Evolutionary conservation across 495 filamentous ascomycete species (phyloP).

Genomic region (Penicillium argentinense): DNA sequence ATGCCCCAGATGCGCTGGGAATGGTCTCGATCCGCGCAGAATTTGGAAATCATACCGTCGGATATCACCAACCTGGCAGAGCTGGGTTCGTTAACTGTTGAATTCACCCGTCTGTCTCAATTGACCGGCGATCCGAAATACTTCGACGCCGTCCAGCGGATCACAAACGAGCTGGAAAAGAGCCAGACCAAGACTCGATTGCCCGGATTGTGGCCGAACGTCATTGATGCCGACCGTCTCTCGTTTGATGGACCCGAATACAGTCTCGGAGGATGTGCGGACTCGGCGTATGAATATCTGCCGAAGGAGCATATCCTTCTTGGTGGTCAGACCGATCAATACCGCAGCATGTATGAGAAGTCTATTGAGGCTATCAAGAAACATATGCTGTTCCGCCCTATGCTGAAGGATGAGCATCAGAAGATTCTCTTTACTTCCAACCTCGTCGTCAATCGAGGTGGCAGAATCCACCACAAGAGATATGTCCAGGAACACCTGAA

Average conservation of each 20-base stretch:
- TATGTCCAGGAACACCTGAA: conserved; percentile 56
- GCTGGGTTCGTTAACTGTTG: conserved; percentile 81
- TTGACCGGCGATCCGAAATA: conserved; percentile 82
- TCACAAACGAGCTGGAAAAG: conserved; percentile 76
- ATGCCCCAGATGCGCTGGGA: conserved; percentile 73
- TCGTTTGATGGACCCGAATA: conserved; percentile 55
- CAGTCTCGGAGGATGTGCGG: conserved; percentile 82
- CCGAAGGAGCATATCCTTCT: conserved; percentile 81
- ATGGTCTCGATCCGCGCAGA: conserved; percentile 45
- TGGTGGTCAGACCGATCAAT: conserved; percentile 75
- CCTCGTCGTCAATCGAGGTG: conserved; percentile 21
- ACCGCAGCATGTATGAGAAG: conserved; percentile 74
- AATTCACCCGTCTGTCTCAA: conserved; percentile 92
- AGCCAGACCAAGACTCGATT: conserved; percentile 67
- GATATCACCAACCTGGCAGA: conserved; percentile 65
- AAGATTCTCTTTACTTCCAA: conserved; percentile 77
- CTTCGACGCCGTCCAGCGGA: conserved; percentile 89
- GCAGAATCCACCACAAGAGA: conserved; percentile 26
- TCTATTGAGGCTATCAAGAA: conserved; percentile 70
- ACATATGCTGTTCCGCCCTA: conserved; percentile 76
- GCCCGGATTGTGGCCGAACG: conserved; percentile 80
- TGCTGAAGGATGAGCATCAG: conserved; percentile 65
- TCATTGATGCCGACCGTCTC: conserved; percentile 61
- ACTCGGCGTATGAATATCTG: conserved; percentile 95
- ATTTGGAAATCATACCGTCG: conserved; percentile 40